Conservation (phyloP, 495 filamentous ascomycete species). For the Podospora sp. region DNA sequence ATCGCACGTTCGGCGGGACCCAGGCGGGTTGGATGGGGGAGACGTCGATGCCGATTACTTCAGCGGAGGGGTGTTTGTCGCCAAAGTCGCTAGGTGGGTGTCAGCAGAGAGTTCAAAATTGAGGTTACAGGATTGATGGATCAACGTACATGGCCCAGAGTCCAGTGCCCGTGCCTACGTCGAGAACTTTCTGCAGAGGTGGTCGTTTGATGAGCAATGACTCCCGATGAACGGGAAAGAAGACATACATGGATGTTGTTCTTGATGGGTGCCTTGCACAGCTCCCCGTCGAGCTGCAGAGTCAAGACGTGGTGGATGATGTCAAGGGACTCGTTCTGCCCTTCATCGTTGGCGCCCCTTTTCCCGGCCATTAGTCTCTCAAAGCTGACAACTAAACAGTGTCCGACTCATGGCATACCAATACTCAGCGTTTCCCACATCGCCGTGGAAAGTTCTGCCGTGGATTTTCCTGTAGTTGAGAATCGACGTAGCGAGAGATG, state of each 20-base stretch:
- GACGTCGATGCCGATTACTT: constrained; percentile 28
- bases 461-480: constrained; percentile 3
- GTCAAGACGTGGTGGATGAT: constrained; percentile 40
- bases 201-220: neutral
- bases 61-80: constrained; percentile 52
- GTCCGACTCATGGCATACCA: neutral
- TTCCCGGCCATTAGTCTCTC: neutral
- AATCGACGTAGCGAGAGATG: neutral
- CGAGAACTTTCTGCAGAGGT: constrained; percentile 36
- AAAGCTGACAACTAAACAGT: neutral
- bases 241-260: no score
- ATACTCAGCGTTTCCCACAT: constrained; percentile 6
- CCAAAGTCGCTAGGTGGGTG: constrained; percentile 54
- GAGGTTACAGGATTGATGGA: no score
- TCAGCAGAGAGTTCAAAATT: neutral
- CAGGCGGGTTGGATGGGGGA: constrained; percentile 26
- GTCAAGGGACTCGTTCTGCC: constrained; percentile 41
- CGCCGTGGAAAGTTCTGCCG: constrained; percentile 6
- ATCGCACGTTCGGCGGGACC: constrained; percentile 51
- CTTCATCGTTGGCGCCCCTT: constrained; percentile 43
- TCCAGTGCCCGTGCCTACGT: constrained; percentile 42
- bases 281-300: constrained; percentile 43
- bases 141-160: constrained; percentile 43
- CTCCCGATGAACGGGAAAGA: no score
- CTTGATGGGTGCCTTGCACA: constrained; percentile 41